Evolutionary conservation across 2,329 filamentous ascomycete species (phyloP), one percentile per base, ranked within the genome.

Genomic region (Apiospora malaysiana): DNA sequence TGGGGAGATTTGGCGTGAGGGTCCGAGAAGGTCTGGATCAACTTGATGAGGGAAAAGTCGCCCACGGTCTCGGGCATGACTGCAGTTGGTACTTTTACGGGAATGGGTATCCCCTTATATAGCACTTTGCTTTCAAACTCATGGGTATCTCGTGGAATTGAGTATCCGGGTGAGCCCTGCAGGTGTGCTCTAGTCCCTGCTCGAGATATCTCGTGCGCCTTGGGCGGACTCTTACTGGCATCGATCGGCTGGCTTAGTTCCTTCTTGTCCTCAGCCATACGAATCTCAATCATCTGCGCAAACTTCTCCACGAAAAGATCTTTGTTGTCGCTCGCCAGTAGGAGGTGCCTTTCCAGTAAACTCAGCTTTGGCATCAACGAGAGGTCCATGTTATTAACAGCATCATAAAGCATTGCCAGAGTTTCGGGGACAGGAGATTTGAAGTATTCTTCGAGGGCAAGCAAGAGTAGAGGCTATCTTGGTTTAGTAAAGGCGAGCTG

Each of bases 251-350:
- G 80, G 59, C 82, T 69, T 69, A 82, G 72, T 78, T 81, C 79
- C 23, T 82, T 83, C 65, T 84, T 82, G 74, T 90, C 93, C 73
- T 94, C 90, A 16, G 87, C 88, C 81, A 94, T 90, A 56, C 94
- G 90, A 82, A 93, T 93, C 75, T 95, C 90, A 70, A 97, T 93
- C 91, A 98, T 97, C 73, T 92, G 91, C 81, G 98, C 94, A 77
- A 99, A 99, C 79, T 98, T 99, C 79, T 99, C 96, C 43, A 98
- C 89, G 78, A 99, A 99, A 76, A 99, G 90, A 79, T 99, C 96
- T 79, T 97, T 97, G 76, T 94, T 95, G 76, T 98, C 95, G 79
- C 92, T 97, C 10, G 93, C 91, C 79, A 97, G 94, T 37, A 99
- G 82, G 69, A 99, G 91, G 76, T 94, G 91, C 68, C 93, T 89